Evolutionary conservation across 371 early-diverging fungal species (phyloP), one percentile per base, ranked within the genome.

Genomic region (Mortierella sp.): DNA sequence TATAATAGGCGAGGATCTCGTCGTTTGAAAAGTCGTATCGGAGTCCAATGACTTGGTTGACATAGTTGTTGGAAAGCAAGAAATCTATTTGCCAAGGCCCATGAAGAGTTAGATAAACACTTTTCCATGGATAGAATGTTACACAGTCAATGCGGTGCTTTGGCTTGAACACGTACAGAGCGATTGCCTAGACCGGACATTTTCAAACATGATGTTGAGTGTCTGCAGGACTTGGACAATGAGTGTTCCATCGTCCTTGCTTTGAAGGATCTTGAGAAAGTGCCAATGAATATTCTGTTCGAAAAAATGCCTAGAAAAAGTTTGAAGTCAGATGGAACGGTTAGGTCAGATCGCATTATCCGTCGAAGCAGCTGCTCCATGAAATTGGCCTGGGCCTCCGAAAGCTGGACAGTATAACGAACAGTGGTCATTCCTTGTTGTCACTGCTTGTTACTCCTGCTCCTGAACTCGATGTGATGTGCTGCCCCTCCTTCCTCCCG

Each of bases 151-250:
- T 19, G 21, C 21, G 16, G 19, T 21, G 8, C 64, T 37, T 21
- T 21, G 54, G 44, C 2, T 24, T 24, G 69, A 40, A 50, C 53
- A 74, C 82, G 69, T 77, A 86, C 88, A 88, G 50, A 92, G 70
- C 31, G 91, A 92, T 57, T 78, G 80, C 21, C 79, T 71, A 48
- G 88, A 90, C 48, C 88, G 87, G 40, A 92, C 88, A 69, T 91
- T 90, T 61, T 92, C 92, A 74, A 92, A 86, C 74, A 92, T 89
- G 54, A 92, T 92, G 71, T 90, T 92, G 82, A 92, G 89, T 0
- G 92, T 92, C 77, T 92, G 92, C 26, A 92, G 81, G 43, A 92
- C 87, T 72, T 92, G 92, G 13, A 90, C 88, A 9, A 88, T 82
- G 24, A 92, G 80, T 0, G 86, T 82, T 8, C 81, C 79, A 51